Evolutionary conservation across 768 basidiomycete genomes (phyloP).

Genomic region (Mrakia gelida): DNA sequence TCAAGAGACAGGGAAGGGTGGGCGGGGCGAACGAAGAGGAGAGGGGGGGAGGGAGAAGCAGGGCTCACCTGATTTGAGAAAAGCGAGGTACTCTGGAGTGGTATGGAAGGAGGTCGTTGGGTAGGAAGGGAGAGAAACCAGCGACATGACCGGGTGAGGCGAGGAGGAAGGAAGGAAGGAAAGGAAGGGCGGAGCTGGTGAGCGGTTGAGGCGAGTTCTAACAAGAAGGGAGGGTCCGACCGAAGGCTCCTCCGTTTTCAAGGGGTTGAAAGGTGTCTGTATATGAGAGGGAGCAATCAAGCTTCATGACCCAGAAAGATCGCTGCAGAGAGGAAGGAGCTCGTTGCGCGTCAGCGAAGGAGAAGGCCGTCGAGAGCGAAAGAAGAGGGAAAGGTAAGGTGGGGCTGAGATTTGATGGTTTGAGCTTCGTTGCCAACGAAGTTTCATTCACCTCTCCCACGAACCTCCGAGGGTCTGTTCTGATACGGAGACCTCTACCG

Average conservation of each 20-base stretch:
- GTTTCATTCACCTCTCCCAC: too few relatives aligned
- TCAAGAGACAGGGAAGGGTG: not conserved
- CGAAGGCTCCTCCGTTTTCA: not conserved
- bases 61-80: not conserved
- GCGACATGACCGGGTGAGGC: not conserved
- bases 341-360: too few relatives aligned
- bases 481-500: too few relatives aligned
- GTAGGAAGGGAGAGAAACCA: constrained; percentile 2
- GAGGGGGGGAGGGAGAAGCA: not conserved
- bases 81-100: constrained; percentile 1
- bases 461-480: too few relatives aligned
- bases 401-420: too few relatives aligned
- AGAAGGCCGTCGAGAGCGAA: too few relatives aligned
- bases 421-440: too few relatives aligned
- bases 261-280: too few relatives aligned
- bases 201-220: not conserved
- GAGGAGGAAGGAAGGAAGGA: not conserved
- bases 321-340: too few relatives aligned
- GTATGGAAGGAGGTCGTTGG: constrained; percentile 14
- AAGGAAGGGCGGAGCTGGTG: not conserved
- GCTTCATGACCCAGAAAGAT: too few relatives aligned
- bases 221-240: not conserved
- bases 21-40: not conserved
- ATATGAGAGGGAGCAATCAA: too few relatives aligned
- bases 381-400: too few relatives aligned